phyloP scores from a whole-genome alignment of 371 early-diverging fungal species.

The Capillidium rhysosporum region DNA sequence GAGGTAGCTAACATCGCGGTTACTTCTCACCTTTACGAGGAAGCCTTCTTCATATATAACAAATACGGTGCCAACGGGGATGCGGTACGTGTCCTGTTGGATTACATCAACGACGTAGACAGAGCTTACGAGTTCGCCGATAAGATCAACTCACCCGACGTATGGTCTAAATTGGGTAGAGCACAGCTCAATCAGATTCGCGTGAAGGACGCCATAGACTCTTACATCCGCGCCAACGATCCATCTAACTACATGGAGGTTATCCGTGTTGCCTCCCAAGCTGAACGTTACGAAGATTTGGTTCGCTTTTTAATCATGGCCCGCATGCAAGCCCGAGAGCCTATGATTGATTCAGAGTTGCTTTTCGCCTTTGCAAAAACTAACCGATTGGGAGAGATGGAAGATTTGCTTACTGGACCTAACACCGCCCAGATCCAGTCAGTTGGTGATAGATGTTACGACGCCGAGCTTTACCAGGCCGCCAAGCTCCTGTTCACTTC shows the following conservation, averaged over 20 bases:
- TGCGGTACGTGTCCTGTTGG: slow-evolving; percentile 77
- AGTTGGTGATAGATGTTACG: slow-evolving; percentile 92
- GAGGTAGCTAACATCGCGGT: slow-evolving; percentile 92
- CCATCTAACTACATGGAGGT: slow-evolving; percentile 78
- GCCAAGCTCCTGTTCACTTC: slow-evolving; percentile 83
- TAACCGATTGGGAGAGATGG: slow-evolving; percentile 71
- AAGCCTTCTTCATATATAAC: slow-evolving; percentile 90
- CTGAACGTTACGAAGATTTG: slow-evolving; percentile 77
- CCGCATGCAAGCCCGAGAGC: slow-evolving; percentile 78
- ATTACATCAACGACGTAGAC: slow-evolving; percentile 77
- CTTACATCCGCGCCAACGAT: slow-evolving; percentile 89
- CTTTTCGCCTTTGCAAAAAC: slow-evolving; percentile 88
- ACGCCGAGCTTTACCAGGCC: slow-evolving; percentile 72
- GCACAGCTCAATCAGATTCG: slow-evolving; percentile 78
- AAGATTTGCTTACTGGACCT: slow-evolving; percentile 77
- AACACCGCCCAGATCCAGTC: slow-evolving; percentile 82
- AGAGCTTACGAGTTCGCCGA: slow-evolving; percentile 93
- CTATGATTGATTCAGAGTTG: slow-evolving; percentile 81
- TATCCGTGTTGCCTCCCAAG: slow-evolving; percentile 50
- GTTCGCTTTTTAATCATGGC: slow-evolving; percentile 86
- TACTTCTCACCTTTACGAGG: slow-evolving; percentile 72
- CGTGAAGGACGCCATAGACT: slow-evolving; percentile 88
- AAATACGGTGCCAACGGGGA: slow-evolving; percentile 69
- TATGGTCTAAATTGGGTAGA: slow-evolving; percentile 87
- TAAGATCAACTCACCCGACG: slow-evolving; percentile 63